Evolutionary conservation across 2,329 filamentous ascomycete genomes (phyloP), one percentile per base, ranked within the genome.

Genomic region (Penicillium hesseltinei): DNA sequence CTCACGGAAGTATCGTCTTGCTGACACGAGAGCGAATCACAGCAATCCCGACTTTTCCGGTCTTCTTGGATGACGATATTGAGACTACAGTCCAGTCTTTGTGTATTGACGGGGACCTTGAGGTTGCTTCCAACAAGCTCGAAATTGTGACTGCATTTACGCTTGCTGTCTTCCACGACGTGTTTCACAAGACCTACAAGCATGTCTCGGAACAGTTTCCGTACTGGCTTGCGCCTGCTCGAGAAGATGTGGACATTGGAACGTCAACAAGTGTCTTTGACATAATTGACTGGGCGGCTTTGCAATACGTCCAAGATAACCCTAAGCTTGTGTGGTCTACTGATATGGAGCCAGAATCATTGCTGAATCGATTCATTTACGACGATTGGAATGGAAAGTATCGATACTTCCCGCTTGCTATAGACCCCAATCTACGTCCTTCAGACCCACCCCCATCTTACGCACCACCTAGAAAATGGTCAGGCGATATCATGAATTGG

Each of bases 151-250:
- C 85, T 0, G 74, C 72, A 0, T 96, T 94, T 70, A 96, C 90
- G 0, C 76, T 95, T 40, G 81, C 83, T 5, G 74, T 95, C 0
- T 97, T 95, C 72, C 77, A 84, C 17, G 91, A 97, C 64, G 79
- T 97, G 0, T 97, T 96, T 77, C 93, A 92, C 73, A 99, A 99
- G 72, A 80, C 81, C 3, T 99, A 91, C 66, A 85, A 89, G 48
- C 78, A 83, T 0, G 80, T 85, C 17, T 65, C 79, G 0, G 73
- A 80, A 0, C 85, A 87, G 29, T 82, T 96, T 71, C 88, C 92
- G 0, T 99, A 97, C 73, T 96, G 92, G 78, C 69, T 97, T 15
- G 89, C 86, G 0, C 93, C 94, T 6, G 62, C 81, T 59, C 57
- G 51, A 48, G 29, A 49, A 44, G 31, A 61, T 43, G 23, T 23